phyloP scores from a whole-genome alignment of 176 grass and related monocot species.

The Secale cereale region DNA sequence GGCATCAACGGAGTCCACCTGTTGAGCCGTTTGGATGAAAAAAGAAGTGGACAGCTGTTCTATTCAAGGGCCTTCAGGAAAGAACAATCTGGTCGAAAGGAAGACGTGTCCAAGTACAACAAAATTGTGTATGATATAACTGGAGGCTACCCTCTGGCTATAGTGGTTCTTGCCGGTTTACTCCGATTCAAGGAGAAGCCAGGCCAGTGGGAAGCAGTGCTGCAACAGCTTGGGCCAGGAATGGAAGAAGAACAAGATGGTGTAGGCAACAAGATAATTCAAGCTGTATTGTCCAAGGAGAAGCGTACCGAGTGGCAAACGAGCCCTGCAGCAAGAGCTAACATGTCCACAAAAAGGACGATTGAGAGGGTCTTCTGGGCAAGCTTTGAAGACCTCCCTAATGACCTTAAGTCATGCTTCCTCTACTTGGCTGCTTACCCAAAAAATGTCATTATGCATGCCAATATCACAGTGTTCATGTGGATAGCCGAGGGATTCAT shows the following conservation, averaged over 20 bases:
- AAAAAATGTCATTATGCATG: neutral
- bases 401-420: slow-evolving; percentile 19
- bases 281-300: no score
- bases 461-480: neutral
- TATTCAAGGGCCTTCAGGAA: neutral
- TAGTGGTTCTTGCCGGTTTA: neutral
- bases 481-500: slow-evolving; percentile 19
- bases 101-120: neutral
- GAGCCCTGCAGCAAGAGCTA: neutral
- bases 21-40: neutral
- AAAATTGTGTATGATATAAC: neutral
- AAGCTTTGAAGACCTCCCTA: slow-evolving; percentile 8
- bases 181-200: slow-evolving; percentile 13
- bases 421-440: neutral
- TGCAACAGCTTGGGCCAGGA: neutral
- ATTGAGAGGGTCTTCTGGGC: neutral
- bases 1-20: neutral
- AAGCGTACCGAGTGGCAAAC: neutral
- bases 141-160: neutral
- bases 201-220: neutral
- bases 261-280: no score
- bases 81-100: neutral
- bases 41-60: neutral
- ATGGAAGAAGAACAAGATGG: neutral
- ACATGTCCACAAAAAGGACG: neutral